Evolutionary conservation across 805 yeast genomes (phyloP).

Genomic region (Pichia heedii): DNA sequence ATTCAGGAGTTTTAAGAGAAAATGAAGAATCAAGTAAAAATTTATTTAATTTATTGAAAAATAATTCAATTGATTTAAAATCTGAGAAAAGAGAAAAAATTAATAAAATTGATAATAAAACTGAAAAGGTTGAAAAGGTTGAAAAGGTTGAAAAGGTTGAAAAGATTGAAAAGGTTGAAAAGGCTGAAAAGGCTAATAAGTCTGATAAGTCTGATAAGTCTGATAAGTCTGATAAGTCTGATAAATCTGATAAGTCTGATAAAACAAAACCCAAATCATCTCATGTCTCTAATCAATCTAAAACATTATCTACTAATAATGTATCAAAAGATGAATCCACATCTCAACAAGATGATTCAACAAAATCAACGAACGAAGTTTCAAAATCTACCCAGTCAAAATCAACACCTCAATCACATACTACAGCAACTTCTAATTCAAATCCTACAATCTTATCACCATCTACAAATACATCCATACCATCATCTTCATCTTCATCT

Average conservation of each 20-base stretch:
- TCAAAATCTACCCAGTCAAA: too few relatives aligned
- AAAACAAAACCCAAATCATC: conserved; percentile 27
- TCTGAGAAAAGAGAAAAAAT: not conserved
- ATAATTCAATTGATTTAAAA: not conserved
- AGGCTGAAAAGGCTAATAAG: not conserved
- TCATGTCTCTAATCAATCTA: not conserved
- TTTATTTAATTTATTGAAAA: conserved; percentile 21
- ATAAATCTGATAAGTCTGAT: conserved; percentile 33
- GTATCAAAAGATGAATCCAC: not conserved
- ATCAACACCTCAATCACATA: not conserved
- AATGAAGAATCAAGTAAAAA: conserved; percentile 18
- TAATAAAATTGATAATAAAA: conserved; percentile 2
- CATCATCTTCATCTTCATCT: not conserved
- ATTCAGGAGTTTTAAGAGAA: conserved; percentile 80
- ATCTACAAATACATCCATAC: not conserved
- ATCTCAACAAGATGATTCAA: not conserved
- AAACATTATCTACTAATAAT: not conserved
- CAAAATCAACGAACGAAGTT: not conserved
- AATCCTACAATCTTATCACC: not conserved
- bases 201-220: not conserved
- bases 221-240: conserved; percentile 3
- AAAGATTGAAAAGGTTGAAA: too few relatives aligned
- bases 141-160: conserved; percentile 41
- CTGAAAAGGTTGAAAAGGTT: conserved; percentile 13
- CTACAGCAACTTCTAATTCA: not conserved